These are phyloP conservation scores for Streptanthus diversifolius DNA, from an alignment of 345 rosid genomes.

Conservation along the genomic window DNA sequence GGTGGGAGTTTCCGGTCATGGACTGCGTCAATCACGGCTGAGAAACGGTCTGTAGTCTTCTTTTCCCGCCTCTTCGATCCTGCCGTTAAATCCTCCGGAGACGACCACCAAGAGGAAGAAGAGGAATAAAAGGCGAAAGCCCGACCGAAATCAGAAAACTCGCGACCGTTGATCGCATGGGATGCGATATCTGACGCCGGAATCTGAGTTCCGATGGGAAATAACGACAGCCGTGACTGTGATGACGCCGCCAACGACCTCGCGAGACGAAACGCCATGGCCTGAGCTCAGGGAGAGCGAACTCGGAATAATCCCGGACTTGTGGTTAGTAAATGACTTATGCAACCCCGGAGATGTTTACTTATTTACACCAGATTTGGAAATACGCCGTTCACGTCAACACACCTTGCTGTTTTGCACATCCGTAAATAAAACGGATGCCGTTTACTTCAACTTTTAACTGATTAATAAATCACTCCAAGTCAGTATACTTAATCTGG, in stretches of 20 bases:
- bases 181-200: conserved; percentile 15
- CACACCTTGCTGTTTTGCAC: background rate
- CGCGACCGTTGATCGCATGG: conserved; percentile 7
- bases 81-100: conserved; percentile 30
- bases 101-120: conserved; percentile 32
- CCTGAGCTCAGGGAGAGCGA: conserved; percentile 15
- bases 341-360: background rate
- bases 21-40: conserved; percentile 63
- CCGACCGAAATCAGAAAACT: conserved; percentile 23
- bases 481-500: too few species aligned
- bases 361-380: background rate
- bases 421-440: background rate
- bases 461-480: too few species aligned
- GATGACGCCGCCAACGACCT: conserved; percentile 37
- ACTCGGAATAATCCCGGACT: background rate
- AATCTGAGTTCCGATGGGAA: background rate
- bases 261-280: conserved; percentile 36
- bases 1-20: conserved; percentile 88
- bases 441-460: too few species aligned
- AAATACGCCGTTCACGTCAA: background rate
- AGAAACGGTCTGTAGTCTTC: conserved; percentile 58
- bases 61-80: conserved; percentile 42
- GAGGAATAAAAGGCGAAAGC: conserved; percentile 43
- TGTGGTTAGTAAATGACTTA: background rate
- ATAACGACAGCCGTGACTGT: background rate